Conservation (phyloP, 495 filamentous ascomycete species). For the Aspergillus conjunctus region DNA sequence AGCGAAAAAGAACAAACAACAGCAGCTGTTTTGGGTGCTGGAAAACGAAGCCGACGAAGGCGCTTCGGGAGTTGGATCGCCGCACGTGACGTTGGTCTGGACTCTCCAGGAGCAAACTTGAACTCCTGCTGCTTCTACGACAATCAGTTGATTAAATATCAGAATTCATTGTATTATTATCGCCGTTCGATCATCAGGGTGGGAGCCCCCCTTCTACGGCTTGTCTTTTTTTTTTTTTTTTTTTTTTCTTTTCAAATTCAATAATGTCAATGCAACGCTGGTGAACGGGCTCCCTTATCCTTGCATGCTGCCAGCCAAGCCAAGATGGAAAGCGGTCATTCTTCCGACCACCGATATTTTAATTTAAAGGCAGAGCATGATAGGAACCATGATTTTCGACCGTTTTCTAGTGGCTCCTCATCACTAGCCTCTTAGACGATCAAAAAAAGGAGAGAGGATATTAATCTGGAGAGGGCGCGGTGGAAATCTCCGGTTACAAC, state of each 20-base stretch:
- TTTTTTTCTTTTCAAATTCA: not conserved
- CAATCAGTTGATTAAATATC: too few relatives aligned
- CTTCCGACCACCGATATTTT: too few relatives aligned
- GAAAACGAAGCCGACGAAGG: conserved; percentile 8
- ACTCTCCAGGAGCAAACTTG: conserved; percentile 8
- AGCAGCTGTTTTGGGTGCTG: conserved; percentile 10
- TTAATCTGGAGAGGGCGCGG: conserved; percentile 7
- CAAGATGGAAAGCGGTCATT: not conserved
- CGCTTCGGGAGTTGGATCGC: conserved; percentile 20
- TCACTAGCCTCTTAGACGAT: not conserved
- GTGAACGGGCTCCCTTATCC: not conserved
- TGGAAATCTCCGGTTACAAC: not conserved
- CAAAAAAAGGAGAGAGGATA: not conserved
- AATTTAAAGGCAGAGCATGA: too few relatives aligned
- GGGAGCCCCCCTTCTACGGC: not conserved
- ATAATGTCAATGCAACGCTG: not conserved
- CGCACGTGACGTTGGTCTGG: conserved; percentile 31
- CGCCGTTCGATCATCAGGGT: too few relatives aligned
- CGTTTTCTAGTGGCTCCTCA: too few relatives aligned
- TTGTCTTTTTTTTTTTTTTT: conserved; percentile 2
- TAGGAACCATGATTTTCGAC: too few relatives aligned
- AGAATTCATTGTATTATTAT: too few relatives aligned
- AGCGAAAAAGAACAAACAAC: not conserved
- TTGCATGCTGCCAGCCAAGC: not conserved
- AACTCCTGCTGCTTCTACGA: not conserved